Evolutionary conservation across 371 early-diverging fungal species (phyloP), one percentile per base, ranked within the genome.

Genomic region (Parasitella parasitica): DNA sequence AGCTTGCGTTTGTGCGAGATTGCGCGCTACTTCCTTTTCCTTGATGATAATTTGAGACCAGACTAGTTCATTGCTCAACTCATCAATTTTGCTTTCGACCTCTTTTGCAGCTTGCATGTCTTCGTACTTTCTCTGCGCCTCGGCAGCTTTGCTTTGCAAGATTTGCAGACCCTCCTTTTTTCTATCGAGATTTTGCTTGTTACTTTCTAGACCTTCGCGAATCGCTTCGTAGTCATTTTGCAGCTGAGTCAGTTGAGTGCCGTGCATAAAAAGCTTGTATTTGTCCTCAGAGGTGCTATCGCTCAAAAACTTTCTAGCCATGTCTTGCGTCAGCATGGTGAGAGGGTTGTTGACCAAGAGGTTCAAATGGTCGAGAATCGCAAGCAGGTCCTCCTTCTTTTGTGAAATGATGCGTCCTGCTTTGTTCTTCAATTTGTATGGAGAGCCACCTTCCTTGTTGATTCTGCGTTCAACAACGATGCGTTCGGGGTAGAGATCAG

Each of bases 311-410:
- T 89, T 88, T 34, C 93, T 85, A 4, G 99, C 97, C 9, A 90
- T 87, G 51, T 98, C 99, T 64, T 98, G 99, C 1, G 90, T 90
- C 13, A 98, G 85, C 18, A 97, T 86, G 52, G 89, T 91, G 71
- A 98, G 75, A 6, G 98, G 97, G 61, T 97, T 98, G 69, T 94
- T 94, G 27, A 95, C 87, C 67, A 93, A 88, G 39, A 98, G 93
- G 8, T 84, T 85, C 86, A 96, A 86, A 67, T 94, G 91, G 70
- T 97, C 97, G 35, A 85, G 84, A 24, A 97, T 93, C 0, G 89
- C 85, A 4, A 78, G 73, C 6, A 97, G 76, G 6, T 97, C 97
- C 43, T 92, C 92, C 41, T 89, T 86, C 65, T 85, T 90, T 11
- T 74, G 86, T 2, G 94, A 91, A 16, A 94, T 69, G 8, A 77